Conservation (phyloP, 306 rosid species). For the Hippophae tibetana region DNA sequence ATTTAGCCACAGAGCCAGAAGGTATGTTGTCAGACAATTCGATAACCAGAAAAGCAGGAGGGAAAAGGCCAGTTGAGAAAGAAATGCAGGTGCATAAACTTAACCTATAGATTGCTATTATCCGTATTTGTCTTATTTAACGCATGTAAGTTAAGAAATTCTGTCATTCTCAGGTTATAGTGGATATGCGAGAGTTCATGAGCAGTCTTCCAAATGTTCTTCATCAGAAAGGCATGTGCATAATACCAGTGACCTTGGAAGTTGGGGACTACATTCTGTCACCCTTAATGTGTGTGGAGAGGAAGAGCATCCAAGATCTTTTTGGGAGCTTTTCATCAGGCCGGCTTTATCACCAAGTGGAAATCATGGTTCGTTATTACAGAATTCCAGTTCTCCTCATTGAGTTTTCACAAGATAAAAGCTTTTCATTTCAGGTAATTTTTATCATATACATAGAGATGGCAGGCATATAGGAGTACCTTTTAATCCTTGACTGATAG, state of each 20-base stretch:
- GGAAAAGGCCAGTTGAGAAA: constrained; percentile 66
- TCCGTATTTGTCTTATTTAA: constrained; percentile 11
- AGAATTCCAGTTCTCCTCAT: constrained; percentile 89
- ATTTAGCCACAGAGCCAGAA: constrained; percentile 45
- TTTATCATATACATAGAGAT: constrained; percentile 1
- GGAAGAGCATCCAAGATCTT: constrained; percentile 97
- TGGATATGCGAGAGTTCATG: constrained; percentile 99
- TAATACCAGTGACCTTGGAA: constrained; percentile 86
- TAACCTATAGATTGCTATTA: constrained; percentile 2
- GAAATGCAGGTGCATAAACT: constrained; percentile 67
- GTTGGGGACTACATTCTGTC: constrained; percentile 96
- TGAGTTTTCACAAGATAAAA: constrained; percentile 92
- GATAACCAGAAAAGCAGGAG: constrained; percentile 84
- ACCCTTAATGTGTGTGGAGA: constrained; percentile 89
- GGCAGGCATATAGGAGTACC: constrained; percentile 3
- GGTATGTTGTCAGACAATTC: constrained; percentile 47
- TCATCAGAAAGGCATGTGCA: constrained; percentile 91
- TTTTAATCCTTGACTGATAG: background rate
- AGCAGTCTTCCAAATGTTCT: constrained; percentile 98
- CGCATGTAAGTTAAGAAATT: constrained; percentile 14
- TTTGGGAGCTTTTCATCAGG: constrained; percentile 96
- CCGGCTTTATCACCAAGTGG: constrained; percentile 93
- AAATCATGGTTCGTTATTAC: constrained; percentile 88
- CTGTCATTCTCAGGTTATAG: constrained; percentile 64
- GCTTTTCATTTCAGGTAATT: constrained; percentile 94